Evolutionary conservation across 768 basidiomycete species (phyloP).

Genomic region (Sistotremastrum suecicum): DNA sequence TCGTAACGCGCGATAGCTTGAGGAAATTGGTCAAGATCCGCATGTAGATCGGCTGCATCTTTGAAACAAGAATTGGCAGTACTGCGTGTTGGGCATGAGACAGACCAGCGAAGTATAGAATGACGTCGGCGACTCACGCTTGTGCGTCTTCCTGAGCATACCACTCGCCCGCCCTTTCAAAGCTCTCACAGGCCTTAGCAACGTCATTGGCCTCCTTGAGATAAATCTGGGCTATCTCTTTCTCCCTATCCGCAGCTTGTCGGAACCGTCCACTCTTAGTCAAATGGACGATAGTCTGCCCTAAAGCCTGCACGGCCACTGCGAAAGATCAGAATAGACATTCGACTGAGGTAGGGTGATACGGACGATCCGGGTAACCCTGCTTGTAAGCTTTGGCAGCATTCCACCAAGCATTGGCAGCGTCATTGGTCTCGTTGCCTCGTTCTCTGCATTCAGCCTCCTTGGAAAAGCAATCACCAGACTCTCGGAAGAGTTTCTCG

Average conservation of each 20-base stretch:
- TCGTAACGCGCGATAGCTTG: conserved; percentile 83
- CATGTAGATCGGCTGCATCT: conserved; percentile 91
- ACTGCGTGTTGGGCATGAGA: conserved; percentile 26
- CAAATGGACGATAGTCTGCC: conserved; percentile 72
- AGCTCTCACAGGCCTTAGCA: conserved; percentile 80
- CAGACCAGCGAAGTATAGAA: neutral
- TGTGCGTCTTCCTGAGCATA: conserved; percentile 95
- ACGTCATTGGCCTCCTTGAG: conserved; percentile 72
- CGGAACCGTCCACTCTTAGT: conserved; percentile 81
- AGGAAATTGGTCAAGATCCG: conserved; percentile 73
- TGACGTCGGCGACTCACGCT: conserved; percentile 47
- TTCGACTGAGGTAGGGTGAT: neutral
- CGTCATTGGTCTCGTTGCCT: conserved; percentile 79
- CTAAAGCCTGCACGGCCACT: conserved; percentile 86
- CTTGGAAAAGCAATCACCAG: conserved; percentile 82
- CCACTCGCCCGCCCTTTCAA: conserved; percentile 87
- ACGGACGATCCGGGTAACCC: conserved; percentile 63
- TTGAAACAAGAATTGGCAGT: conserved; percentile 94
- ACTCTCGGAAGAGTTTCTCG: conserved; percentile 83
- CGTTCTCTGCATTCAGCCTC: conserved; percentile 92
- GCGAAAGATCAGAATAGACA: conserved; percentile 10
- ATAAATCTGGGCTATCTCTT: conserved; percentile 90
- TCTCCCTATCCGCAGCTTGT: conserved; percentile 96
- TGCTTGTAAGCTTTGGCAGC: conserved; percentile 94
- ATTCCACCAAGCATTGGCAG: conserved; percentile 98